Percentiles rank a stretch among this genome's conserved stretches.
Conservation (phyloP, 1,284 basidiomycete species). For the Pseudozyma pruni region DNA sequence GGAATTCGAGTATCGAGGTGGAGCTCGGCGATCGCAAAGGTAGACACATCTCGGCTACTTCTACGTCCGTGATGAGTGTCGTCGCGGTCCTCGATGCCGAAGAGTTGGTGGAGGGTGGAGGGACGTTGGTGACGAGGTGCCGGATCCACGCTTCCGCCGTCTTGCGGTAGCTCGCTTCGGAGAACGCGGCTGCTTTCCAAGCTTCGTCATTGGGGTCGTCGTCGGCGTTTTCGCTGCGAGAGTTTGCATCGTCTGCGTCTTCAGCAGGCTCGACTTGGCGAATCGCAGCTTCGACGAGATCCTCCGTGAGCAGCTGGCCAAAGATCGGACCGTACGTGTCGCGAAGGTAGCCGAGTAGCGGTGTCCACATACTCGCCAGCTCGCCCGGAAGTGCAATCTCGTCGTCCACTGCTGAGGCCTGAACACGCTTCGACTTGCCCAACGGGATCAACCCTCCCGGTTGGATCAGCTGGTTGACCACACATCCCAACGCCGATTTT, state of each 20-base stretch:
- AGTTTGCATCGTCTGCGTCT: neutral
- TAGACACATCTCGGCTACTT: conserved; percentile 31
- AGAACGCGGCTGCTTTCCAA: conserved; percentile 17
- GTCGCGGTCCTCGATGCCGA: neutral
- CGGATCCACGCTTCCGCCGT: conserved; percentile 41
- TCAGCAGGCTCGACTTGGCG: neutral
- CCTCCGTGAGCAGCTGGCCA: conserved; percentile 26
- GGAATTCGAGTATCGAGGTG: conserved; percentile 11
- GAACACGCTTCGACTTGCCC: conserved; percentile 30
- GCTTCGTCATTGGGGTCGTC: conserved; percentile 12
- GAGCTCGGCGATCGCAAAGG: conserved; percentile 1
- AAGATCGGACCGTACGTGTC: conserved; percentile 30
- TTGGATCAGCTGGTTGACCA: conserved; percentile 31
- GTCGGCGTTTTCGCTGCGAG: neutral
- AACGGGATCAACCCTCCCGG: conserved; percentile 44
- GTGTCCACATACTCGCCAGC: conserved; percentile 25
- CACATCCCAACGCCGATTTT: conserved; percentile 17
- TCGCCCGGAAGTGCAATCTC: conserved; percentile 17
- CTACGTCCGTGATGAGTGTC: conserved; percentile 11
- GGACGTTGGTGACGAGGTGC: conserved; percentile 18
- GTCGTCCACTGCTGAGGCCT: neutral
- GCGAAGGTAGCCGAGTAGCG: conserved; percentile 31
- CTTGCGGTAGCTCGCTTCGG: conserved; percentile 19
- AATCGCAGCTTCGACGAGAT: conserved; percentile 22
- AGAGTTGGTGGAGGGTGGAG: conserved; percentile 3